phyloP scores from a whole-genome alignment of 1,284 basidiomycete species.

The Leccinum griseonigrum region DNA sequence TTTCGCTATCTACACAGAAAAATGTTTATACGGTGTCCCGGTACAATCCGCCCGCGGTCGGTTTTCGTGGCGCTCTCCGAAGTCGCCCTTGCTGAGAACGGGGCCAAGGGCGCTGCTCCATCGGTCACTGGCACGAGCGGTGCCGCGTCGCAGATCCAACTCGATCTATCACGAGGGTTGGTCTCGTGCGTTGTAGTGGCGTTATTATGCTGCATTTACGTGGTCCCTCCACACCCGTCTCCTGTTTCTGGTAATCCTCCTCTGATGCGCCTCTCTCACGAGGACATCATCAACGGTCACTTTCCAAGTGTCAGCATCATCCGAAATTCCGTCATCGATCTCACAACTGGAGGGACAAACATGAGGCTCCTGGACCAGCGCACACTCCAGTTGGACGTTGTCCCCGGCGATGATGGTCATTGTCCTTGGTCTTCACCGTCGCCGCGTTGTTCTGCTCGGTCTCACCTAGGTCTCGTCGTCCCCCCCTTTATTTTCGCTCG shows the following conservation, averaged over 20 bases:
- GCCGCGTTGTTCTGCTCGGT: slow-evolving; percentile 49
- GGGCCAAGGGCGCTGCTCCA: slow-evolving; percentile 30
- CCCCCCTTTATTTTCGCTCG: background rate
- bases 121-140: slow-evolving; percentile 18
- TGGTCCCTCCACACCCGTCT: background rate
- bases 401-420: no score
- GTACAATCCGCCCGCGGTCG: slow-evolving; percentile 47
- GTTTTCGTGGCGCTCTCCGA: slow-evolving; percentile 45
- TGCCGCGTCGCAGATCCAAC: background rate
- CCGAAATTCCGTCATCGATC: background rate
- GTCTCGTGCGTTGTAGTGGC: background rate
- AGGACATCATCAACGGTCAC: background rate
- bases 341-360: background rate
- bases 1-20: slow-evolving; percentile 34
- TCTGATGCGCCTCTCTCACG: background rate
- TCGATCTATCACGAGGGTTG: background rate
- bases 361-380: background rate
- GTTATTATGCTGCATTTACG: background rate
- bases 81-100: slow-evolving; percentile 31
- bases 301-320: background rate
- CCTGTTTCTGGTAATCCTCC: background rate
- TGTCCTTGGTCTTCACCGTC: no score
- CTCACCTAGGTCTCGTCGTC: slow-evolving; percentile 61
- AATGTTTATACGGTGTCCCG: slow-evolving; percentile 57
- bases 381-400: no score